Evolutionary conservation across 352 stramenopile genomes (phyloP).

Genomic region (Phytophthora foliorum): DNA sequence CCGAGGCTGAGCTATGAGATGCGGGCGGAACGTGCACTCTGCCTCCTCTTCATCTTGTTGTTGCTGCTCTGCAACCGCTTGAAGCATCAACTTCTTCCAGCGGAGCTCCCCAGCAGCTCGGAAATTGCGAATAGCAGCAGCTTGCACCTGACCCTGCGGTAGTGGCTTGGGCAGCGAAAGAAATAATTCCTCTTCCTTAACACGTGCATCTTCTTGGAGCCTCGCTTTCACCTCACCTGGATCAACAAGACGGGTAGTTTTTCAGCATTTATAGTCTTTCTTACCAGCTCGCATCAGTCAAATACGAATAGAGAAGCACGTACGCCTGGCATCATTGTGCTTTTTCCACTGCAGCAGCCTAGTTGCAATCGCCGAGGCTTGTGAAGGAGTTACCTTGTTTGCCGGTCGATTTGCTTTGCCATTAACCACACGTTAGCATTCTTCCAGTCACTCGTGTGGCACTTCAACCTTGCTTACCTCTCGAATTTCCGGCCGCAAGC

Average conservation of each 20-base stretch:
- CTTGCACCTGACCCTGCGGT: slow-evolving; percentile 25
- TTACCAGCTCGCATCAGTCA: neutral
- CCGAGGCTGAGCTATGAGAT: slow-evolving; percentile 25
- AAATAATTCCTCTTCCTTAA: slow-evolving; percentile 40
- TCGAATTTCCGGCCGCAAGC: neutral
- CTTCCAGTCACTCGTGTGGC: neutral
- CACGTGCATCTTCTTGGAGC: slow-evolving; percentile 25
- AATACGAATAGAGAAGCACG: neutral
- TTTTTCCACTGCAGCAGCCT: slow-evolving; percentile 34
- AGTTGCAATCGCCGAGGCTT: slow-evolving; percentile 13
- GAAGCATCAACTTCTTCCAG: slow-evolving; percentile 48
- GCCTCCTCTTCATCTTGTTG: slow-evolving; percentile 24
- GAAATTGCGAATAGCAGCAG: slow-evolving; percentile 53
- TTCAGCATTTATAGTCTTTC: slow-evolving; percentile 8
- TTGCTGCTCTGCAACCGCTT: slow-evolving; percentile 37
- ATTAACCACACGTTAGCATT: slow-evolving; percentile 11
- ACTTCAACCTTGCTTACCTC: slow-evolving; percentile 10
- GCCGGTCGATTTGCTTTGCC: neutral
- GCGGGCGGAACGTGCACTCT: slow-evolving; percentile 52
- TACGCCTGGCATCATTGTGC: slow-evolving; percentile 26
- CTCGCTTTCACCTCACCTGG: slow-evolving; percentile 29
- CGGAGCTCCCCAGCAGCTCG: slow-evolving; percentile 36
- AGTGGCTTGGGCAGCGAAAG: slow-evolving; percentile 29
- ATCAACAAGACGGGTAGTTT: neutral
- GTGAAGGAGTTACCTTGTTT: slow-evolving; percentile 3